Evolutionary conservation across 192 early-diverging fungal species (phyloP).

Genomic region (Backusella australiensis): DNA sequence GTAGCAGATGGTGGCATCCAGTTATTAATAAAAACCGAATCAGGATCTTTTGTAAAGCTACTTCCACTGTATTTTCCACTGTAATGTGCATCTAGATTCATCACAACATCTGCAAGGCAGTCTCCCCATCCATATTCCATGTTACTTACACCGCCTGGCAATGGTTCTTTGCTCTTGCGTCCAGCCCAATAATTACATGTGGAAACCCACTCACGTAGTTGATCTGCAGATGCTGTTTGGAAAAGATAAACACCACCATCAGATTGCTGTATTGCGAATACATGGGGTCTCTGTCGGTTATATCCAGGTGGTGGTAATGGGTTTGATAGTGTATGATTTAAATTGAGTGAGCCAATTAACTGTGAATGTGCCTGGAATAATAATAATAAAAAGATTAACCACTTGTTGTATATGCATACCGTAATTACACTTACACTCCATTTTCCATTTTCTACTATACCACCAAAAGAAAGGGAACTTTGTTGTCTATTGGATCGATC

Average conservation of each 20-base stretch:
- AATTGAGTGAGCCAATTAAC: slow-evolving; percentile 43
- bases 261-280: slow-evolving; percentile 80
- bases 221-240: slow-evolving; percentile 67
- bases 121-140: slow-evolving; percentile 92
- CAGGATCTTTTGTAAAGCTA: slow-evolving; percentile 24
- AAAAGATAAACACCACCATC: slow-evolving; percentile 87
- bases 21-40: slow-evolving; percentile 40
- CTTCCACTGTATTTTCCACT: background rate
- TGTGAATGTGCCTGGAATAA: slow-evolving; percentile 28
- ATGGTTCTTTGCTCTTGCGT: slow-evolving; percentile 83
- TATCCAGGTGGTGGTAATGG: slow-evolving; percentile 84
- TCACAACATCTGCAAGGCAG: slow-evolving; percentile 28
- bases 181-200: slow-evolving; percentile 96
- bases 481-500: background rate
- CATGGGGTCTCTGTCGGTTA: slow-evolving; percentile 66
- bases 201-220: slow-evolving; percentile 75
- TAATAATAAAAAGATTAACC: background rate
- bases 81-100: slow-evolving; percentile 17
- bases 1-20: slow-evolving; percentile 49
- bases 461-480: background rate
- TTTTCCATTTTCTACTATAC: background rate
- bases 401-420: background rate
- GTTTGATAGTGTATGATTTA: slow-evolving; percentile 84
- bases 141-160: slow-evolving; percentile 82
- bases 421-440: background rate